These are phyloP conservation scores for Acanthochlamys bracteata DNA, from an alignment of 106 monocot species.

Conservation along the genomic window DNA sequence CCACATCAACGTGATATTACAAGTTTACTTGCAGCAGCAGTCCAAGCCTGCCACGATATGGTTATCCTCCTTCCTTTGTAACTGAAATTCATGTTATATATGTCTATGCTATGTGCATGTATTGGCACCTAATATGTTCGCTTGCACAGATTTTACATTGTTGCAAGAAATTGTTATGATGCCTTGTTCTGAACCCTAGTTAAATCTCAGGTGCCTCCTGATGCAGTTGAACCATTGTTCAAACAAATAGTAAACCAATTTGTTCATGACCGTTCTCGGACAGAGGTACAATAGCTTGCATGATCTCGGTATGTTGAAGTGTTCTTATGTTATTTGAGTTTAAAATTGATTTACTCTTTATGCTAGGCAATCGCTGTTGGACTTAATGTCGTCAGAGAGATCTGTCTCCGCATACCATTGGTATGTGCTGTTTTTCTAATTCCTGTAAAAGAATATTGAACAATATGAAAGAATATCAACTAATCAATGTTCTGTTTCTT, in stretches of 20 bases:
- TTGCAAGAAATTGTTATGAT: neutral
- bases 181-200: neutral
- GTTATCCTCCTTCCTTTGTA: conserved; percentile 14
- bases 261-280: conserved; percentile 84
- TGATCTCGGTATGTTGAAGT: neutral
- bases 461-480: no score
- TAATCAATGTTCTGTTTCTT: no score
- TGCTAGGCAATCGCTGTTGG: conserved; percentile 89
- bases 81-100: no score
- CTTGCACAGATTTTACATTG: no score
- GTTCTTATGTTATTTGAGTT: neutral
- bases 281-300: conserved; percentile 52
- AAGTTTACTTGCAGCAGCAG: conserved; percentile 80
- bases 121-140: no score
- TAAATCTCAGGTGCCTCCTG: conserved; percentile 70
- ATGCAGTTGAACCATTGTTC: conserved; percentile 96
- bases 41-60: conserved; percentile 97
- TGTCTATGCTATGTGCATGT: no score
- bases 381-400: conserved; percentile 85
- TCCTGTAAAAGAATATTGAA: no score
- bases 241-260: conserved; percentile 90
- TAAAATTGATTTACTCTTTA: neutral
- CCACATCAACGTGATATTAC: conserved; percentile 96
- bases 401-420: conserved; percentile 91
- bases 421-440: no score